These are phyloP conservation scores for Phaffia rhodozyma DNA, from an alignment of 1,284 basidiomycete genomes.

Conservation along the genomic window DNA sequence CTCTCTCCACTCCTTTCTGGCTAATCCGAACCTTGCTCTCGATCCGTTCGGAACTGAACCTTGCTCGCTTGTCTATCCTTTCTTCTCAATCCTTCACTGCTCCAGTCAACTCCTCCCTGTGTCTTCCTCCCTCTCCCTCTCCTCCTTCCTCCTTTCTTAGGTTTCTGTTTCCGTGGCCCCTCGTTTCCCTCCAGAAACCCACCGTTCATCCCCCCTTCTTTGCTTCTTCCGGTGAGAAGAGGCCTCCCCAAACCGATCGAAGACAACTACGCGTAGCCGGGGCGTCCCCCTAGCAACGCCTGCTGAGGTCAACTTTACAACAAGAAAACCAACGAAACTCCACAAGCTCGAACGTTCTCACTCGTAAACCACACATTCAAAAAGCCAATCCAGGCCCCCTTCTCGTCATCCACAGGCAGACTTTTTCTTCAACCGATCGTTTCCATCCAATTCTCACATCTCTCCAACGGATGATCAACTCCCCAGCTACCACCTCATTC, in stretches of 20 bases:
- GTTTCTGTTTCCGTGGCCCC: no score
- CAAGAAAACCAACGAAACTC: no score
- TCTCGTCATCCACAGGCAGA: not conserved
- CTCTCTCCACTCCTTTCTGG: not conserved
- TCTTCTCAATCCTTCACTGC: not conserved
- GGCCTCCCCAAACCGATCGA: conserved; percentile 9
- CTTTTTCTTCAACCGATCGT: not conserved
- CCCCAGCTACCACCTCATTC: conserved; percentile 39
- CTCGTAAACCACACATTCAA: not conserved
- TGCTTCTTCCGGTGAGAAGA: conserved; percentile 7
- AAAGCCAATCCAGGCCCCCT: not conserved
- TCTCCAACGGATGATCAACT: conserved; percentile 6
- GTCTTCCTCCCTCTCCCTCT: not conserved
- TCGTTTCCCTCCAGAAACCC: conserved; percentile 11
- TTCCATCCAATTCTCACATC: not conserved
- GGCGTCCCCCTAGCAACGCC: conserved; percentile 14
- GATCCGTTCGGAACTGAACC: no score
- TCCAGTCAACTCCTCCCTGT: not conserved
- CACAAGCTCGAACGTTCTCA: conserved; percentile 4
- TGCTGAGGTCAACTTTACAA: not conserved
- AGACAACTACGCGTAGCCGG: conserved; percentile 14
- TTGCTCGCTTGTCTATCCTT: not conserved
- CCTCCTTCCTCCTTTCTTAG: not conserved
- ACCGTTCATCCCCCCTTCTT: conserved; percentile 3
- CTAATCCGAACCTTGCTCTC: no score